Evolutionary conservation across 139 green algal genomes (phyloP).

Genomic region (Chlorella sp.): DNA sequence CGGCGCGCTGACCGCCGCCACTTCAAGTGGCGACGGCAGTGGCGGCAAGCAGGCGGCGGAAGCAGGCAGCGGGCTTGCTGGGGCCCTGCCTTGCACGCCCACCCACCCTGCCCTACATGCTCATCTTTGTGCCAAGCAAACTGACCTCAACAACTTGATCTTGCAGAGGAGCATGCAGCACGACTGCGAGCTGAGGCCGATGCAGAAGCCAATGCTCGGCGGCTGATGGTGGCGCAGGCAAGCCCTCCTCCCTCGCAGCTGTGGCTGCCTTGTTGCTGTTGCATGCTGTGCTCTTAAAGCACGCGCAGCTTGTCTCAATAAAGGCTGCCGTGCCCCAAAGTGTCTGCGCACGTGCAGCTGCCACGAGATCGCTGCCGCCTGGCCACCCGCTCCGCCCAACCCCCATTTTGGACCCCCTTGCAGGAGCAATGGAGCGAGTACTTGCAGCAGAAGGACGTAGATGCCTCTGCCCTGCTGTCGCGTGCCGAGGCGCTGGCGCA

Average conservation of each 20-base stretch:
- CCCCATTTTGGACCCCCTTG: no score
- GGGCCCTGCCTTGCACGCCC: no score
- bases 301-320: no score
- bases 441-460: conserved; percentile 63
- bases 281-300: no score
- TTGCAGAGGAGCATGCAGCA: conserved; percentile 77
- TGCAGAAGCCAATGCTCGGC: conserved; percentile 61
- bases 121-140: neutral
- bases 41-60: neutral
- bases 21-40: no score
- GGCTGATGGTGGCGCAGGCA: conserved; percentile 67
- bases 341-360: no score
- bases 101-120: neutral
- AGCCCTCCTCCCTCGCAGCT: no score
- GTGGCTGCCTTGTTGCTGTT: no score
- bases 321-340: no score
- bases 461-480: conserved; percentile 45
- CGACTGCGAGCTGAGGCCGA: conserved; percentile 77
- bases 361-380: no score
- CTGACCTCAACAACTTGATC: no score
- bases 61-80: neutral
- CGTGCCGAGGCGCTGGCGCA: conserved; percentile 48
- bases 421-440: conserved; percentile 86
- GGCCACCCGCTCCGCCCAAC: no score
- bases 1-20: neutral